Evolutionary conservation across 1,284 basidiomycete genomes (phyloP).

Genomic region (Pascua sp.): DNA sequence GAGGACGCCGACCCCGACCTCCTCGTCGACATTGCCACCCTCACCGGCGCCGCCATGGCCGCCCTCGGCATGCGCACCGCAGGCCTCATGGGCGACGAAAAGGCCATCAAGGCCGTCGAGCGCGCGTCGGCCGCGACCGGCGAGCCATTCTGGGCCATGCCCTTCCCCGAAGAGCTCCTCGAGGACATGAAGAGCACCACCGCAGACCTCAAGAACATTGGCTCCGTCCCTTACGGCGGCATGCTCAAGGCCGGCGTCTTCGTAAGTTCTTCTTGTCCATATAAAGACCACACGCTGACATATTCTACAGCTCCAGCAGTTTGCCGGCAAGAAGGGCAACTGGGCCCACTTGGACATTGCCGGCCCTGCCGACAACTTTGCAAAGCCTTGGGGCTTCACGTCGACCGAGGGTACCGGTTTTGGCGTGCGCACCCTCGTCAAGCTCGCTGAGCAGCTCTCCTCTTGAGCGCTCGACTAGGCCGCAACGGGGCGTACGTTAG

Average conservation of each 20-base stretch:
- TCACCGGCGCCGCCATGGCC: slow-evolving; percentile 16
- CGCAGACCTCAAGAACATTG: slow-evolving; percentile 18
- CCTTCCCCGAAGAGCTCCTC: slow-evolving; percentile 18
- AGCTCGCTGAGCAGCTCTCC: slow-evolving; percentile 19
- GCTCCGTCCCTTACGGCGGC: slow-evolving; percentile 10
- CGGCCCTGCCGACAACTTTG: slow-evolving; percentile 16
- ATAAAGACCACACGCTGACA: background rate
- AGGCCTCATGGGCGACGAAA: slow-evolving; percentile 19
- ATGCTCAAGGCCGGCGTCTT: slow-evolving; percentile 21
- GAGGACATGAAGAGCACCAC: slow-evolving; percentile 15
- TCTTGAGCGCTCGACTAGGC: too few relatives aligned
- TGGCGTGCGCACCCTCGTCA: slow-evolving; percentile 15
- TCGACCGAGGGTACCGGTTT: slow-evolving; percentile 19
- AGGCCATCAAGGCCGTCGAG: slow-evolving; percentile 13
- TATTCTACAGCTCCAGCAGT: slow-evolving; percentile 11
- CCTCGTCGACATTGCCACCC: slow-evolving; percentile 16
- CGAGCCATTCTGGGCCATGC: slow-evolving; percentile 21
- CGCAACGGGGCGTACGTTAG: too few relatives aligned
- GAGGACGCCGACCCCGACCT: slow-evolving; percentile 19
- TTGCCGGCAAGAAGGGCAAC: slow-evolving; percentile 19
- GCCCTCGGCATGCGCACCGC: slow-evolving; percentile 19
- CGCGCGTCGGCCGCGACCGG: slow-evolving; percentile 4
- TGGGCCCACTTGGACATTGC: slow-evolving; percentile 22
- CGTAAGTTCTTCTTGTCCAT: slow-evolving; percentile 1
- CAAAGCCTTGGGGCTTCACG: slow-evolving; percentile 11